Base-by-base conservation (phyloP, 768 basidiomycete species). In the Pisolithus marmoratus region DNA sequence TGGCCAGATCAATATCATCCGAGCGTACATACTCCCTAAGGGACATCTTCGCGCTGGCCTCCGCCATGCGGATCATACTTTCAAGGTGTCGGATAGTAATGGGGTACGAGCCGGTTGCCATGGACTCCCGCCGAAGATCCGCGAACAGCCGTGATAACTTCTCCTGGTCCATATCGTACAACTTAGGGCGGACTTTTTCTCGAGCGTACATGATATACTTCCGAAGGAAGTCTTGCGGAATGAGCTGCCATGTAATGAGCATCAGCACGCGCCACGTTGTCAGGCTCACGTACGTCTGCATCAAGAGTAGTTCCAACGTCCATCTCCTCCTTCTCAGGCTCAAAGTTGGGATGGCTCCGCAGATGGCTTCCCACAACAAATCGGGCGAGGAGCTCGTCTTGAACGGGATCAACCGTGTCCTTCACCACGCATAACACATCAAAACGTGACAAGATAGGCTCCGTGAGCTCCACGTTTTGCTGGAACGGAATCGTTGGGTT, bases 151-250 rank as follows among this genome's bases (percentile, higher is more conserved):
- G 79, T 6, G 94, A 77, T 22, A 98, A 80, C 72, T 98, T 98
- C 64, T 97, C 93, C 63, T 93, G 90, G 68, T 99, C 96, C 59
- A 98, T 77, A 60, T 97, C 90, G 62, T 90, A 90, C 48, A 99
- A 76, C 70, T 97, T 95, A 2, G 96, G 96, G 58, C 80, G 78
- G 56, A 97, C 84, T 65, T 85, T 89, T 63, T 98, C 96, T 54
- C 92, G 83, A 0, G 94, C 93, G 62, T 98, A 98, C 90, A 98
- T 95, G 73, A 98, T 97, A 69, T 98, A 99, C 67, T 98, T 99
- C 48, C 90, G 84, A 23, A 99, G 81, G 34, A 95, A 71, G 57
- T 98, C 94, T 76, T 99, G 96, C 0, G 95, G 90, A 59, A 99
- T 98, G 60, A 97, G 81, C 95, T 99, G 52, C 34, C 27, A 24